Conservation (phyloP, 2,329 filamentous ascomycete species). For the Coniochaeta hoffmannii region DNA sequence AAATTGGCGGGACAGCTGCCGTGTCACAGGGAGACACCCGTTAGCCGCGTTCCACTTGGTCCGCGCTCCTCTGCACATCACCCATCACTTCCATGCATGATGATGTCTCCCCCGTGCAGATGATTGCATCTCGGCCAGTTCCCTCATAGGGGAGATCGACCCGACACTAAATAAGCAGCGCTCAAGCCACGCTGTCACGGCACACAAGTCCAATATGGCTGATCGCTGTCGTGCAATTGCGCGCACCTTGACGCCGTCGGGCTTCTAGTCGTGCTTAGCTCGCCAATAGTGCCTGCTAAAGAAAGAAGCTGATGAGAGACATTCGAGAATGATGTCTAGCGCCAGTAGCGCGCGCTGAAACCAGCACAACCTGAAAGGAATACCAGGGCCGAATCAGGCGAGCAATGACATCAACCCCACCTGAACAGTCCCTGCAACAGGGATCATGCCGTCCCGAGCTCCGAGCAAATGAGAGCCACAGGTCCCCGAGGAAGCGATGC, state of each 20-base stretch:
- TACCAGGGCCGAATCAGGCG: too few relatives aligned
- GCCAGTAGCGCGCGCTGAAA: too few relatives aligned
- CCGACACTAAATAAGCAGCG: neutral
- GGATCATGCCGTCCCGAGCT: neutral
- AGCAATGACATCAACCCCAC: neutral
- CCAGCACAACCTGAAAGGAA: too few relatives aligned
- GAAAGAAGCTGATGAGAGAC: too few relatives aligned
- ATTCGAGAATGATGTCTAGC: too few relatives aligned
- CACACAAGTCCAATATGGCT: too few relatives aligned
- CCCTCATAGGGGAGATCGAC: constrained; percentile 2
- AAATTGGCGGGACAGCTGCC: too few relatives aligned
- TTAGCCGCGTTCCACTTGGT: neutral
- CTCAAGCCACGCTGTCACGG: neutral
- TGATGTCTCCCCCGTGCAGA: neutral
- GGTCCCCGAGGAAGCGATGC: too few relatives aligned
- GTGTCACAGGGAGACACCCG: neutral
- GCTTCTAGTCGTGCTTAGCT: too few relatives aligned
- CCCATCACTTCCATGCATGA: neutral
- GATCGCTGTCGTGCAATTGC: too few relatives aligned
- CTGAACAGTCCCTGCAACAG: neutral
- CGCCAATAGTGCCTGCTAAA: too few relatives aligned
- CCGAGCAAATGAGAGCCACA: neutral
- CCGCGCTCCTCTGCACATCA: neutral
- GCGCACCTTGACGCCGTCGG: too few relatives aligned
- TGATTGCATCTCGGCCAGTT: neutral